Conservation (phyloP, 2,329 filamentous ascomycete species). For the Botrytis cinerea region DNA sequence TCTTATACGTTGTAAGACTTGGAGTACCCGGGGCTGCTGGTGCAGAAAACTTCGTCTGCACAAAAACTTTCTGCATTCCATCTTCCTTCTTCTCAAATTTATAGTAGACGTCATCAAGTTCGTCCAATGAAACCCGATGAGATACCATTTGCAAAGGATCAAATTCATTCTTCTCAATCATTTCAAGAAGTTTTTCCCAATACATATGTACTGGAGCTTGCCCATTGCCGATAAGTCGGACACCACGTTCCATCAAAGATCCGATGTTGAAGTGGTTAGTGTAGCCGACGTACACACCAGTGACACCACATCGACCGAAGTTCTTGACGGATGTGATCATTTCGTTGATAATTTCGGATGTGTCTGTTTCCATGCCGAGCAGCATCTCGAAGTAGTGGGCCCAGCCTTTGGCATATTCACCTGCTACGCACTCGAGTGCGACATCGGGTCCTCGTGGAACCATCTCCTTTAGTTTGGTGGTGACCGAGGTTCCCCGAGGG, state of each 20-base stretch:
- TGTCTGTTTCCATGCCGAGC: slow-evolving; percentile 77
- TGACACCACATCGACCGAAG: slow-evolving; percentile 74
- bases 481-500: slow-evolving; percentile 65
- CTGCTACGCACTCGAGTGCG: slow-evolving; percentile 66
- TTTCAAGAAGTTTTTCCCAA: slow-evolving; percentile 73
- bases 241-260: slow-evolving; percentile 81
- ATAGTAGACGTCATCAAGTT: slow-evolving; percentile 66
- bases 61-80: slow-evolving; percentile 78
- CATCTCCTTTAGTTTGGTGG: slow-evolving; percentile 71
- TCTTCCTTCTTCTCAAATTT: slow-evolving; percentile 62
- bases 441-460: slow-evolving; percentile 74
- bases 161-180: slow-evolving; percentile 67
- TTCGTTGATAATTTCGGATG: slow-evolving; percentile 77
- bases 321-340: slow-evolving; percentile 74
- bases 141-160: slow-evolving; percentile 79
- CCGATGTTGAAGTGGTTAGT: slow-evolving; percentile 45
- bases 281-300: slow-evolving; percentile 66
- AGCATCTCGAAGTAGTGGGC: slow-evolving; percentile 59
- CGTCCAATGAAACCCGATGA: slow-evolving; percentile 74
- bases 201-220: slow-evolving; percentile 78
- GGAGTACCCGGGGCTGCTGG: slow-evolving; percentile 54
- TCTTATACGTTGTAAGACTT: slow-evolving; percentile 10
- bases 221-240: slow-evolving; percentile 70
- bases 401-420: slow-evolving; percentile 64
- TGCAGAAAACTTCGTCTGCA: slow-evolving; percentile 58